Evolutionary conservation across 495 filamentous ascomycete genomes (phyloP).

Genomic region (Friedmanniomyces simplex): DNA sequence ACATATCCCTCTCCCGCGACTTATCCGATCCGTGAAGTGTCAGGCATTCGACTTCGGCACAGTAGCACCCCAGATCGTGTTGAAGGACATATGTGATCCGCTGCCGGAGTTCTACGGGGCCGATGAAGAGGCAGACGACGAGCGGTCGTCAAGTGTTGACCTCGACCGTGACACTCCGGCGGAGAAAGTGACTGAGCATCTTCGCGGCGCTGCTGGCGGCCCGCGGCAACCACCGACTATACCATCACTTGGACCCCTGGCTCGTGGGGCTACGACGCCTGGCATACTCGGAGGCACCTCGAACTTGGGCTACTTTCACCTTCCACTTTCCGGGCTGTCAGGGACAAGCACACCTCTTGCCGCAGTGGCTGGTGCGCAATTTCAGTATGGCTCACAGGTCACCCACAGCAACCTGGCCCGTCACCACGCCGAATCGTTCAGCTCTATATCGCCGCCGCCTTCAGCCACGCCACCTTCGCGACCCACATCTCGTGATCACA

Average conservation of each 20-base stretch:
- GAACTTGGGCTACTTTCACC: conserved; percentile 84
- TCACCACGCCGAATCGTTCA: conserved; percentile 23
- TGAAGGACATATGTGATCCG: conserved; percentile 94
- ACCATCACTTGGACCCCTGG: background rate
- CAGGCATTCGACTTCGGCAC: conserved; percentile 88
- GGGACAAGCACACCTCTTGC: conserved; percentile 81
- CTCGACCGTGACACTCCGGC: conserved; percentile 14
- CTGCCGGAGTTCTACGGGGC: conserved; percentile 95
- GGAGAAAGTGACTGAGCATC: conserved; percentile 12
- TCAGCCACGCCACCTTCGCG: conserved; percentile 25
- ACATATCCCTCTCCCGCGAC: conserved; percentile 75
- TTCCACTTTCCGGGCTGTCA: conserved; percentile 69
- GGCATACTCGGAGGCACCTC: conserved; percentile 79
- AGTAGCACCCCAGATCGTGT: conserved; percentile 70
- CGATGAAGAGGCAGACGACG: conserved; percentile 38
- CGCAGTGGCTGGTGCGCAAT: conserved; percentile 63
- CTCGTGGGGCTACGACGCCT: conserved; percentile 52
- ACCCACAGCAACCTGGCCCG: conserved; percentile 7
- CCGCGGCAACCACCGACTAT: background rate
- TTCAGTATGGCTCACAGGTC: conserved; percentile 33
- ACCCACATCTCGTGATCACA: conserved; percentile 28
- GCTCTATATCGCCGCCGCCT: conserved; percentile 30
- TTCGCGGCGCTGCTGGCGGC: background rate
- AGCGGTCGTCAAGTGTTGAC: conserved; percentile 35
- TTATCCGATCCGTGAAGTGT: conserved; percentile 91